Base-by-base conservation (phyloP, 1,139 yeast species). In the Oligophagozyma castellii region DNA sequence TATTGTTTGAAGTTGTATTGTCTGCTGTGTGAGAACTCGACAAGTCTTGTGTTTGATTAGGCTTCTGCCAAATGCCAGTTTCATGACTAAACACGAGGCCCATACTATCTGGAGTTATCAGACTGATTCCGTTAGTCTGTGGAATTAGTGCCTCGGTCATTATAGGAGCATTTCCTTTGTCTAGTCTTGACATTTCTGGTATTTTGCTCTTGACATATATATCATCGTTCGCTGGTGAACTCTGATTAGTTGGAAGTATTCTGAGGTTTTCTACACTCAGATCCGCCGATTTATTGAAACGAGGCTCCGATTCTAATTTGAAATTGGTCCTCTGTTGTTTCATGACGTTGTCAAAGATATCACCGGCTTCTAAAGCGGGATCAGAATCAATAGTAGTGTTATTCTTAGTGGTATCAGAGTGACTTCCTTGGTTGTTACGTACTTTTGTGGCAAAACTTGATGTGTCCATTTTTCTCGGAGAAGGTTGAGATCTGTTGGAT, bases 51-150 rank as follows among this genome's bases (percentile, higher is more conserved):
- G 26, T 31, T 16, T 36, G 31, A 7, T 37, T 32, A 5, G 47
- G 48, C 24, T 42, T 40, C 13, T 41, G 43, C 53, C 53, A 48
- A 5, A 39, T 43, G 3, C 51, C 51, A 13, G 39, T 39, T 16
- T 38, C 36, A 20, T 44, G 45, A 29, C 43, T 38, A 22, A 44
- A 48, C 8, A 42, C 42, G 29, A 46, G 38, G 1, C 53, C 53
- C 22, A 48, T 38, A 28, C 43, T 48, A 30, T 46, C 51, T 5
- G 53, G 53, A 5, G 44, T 44, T 12, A 47, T 46, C 13, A 47
- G 33, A 14, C 42, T 40, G n/a, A n/a, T n/a, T n/a, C n/a, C n/a
- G n/a, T n/a, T n/a, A n/a, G n/a, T n/a, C n/a, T n/a, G n/a, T n/a
- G n/a, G n/a, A n/a, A n/a, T n/a, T n/a, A n/a, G n/a, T n/a, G n/a